Evolutionary conservation across 2,329 filamentous ascomycete genomes (phyloP).

Genomic region (Cytospora leucostoma): DNA sequence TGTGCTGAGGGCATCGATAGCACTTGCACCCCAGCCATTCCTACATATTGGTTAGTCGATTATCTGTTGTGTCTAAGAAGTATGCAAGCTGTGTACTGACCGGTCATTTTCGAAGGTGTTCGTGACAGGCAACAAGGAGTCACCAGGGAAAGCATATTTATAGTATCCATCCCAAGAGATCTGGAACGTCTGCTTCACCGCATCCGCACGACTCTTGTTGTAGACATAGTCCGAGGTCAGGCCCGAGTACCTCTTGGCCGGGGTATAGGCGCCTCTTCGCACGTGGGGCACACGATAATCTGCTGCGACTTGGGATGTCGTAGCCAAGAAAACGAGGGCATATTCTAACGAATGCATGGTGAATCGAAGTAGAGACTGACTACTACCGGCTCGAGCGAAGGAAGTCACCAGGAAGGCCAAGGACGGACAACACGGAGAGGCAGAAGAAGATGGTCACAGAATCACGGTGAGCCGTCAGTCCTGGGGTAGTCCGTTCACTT

Average conservation of each 20-base stretch:
- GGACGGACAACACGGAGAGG: constrained; percentile 3
- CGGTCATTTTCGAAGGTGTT: constrained; percentile 69
- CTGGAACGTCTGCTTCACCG: constrained; percentile 69
- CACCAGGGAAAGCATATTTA: constrained; percentile 73
- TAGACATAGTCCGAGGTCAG: constrained; percentile 31
- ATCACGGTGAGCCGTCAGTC: neutral
- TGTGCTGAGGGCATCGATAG: constrained; percentile 78
- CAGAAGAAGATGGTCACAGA: neutral
- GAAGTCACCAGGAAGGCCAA: neutral
- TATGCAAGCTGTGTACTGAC: constrained; percentile 44
- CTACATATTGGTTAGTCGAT: constrained; percentile 45
- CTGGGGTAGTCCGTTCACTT: constrained; percentile 4
- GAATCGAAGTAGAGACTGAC: constrained; percentile 28
- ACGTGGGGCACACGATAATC: constrained; percentile 16
- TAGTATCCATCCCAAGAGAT: constrained; percentile 74
- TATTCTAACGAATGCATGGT: constrained; percentile 24
- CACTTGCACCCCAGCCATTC: constrained; percentile 83
- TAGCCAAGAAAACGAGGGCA: constrained; percentile 12
- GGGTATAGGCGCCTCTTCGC: neutral
- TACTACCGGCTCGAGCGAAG: neutral
- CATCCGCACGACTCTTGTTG: constrained; percentile 51
- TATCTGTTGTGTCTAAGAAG: neutral
- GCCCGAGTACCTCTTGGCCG: constrained; percentile 19
- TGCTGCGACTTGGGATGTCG: constrained; percentile 26
- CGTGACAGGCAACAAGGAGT: constrained; percentile 70